Base-by-base conservation (phyloP, 106 monocot genomes). In the Dendrobium chrysotoxum region DNA sequence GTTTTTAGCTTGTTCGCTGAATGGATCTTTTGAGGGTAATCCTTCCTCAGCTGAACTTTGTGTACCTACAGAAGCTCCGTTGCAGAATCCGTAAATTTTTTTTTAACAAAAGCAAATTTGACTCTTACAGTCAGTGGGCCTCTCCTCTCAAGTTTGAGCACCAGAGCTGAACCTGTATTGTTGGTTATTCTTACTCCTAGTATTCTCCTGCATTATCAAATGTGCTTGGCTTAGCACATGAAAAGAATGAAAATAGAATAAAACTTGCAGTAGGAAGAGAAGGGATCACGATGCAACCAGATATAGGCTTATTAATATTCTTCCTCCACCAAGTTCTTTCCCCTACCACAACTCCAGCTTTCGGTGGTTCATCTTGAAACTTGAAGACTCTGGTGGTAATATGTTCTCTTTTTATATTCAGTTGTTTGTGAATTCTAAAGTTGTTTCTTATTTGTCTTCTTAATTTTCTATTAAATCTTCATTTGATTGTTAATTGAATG, bases 171-270 rank as follows among this genome's bases (percentile, higher is more conserved):
- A 20, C 57, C 57, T 57, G n/a, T 17, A 8, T 23, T 20, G 5
- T 61, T 20, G 23, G 1, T 23, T 23, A 3, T 64, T 23, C 9
- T 26, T 64, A 26, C 25, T 28, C 38, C 38, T 71, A 41, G 39
- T 75, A 75, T 75, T 75, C 74, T 75, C n/a, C 74, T 7, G 74
- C 41, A 75, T 75, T 75, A 75, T 41, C 21, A 0, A 42, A n/a
- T 75, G 17, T 75, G 74, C 40, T 75, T 20, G 5, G 0, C 41
- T 75, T 23, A 13, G 41, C 74, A 75, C 74, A 42, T 75, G 74
- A 75, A 75, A 75, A 75, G n/a, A 75, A 75, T 75, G 74, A 42
- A 75, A 40, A 73, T 39, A 3, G 9, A 35, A 73, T 73, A 73
- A 73, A 73, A 40, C 4, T 17, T 73, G 40, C 38, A 73, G 21